Evolutionary conservation across 495 filamentous ascomycete genomes (phyloP), one percentile per base, ranked within the genome.

Genomic region (Rhizodiscina lignyota): DNA sequence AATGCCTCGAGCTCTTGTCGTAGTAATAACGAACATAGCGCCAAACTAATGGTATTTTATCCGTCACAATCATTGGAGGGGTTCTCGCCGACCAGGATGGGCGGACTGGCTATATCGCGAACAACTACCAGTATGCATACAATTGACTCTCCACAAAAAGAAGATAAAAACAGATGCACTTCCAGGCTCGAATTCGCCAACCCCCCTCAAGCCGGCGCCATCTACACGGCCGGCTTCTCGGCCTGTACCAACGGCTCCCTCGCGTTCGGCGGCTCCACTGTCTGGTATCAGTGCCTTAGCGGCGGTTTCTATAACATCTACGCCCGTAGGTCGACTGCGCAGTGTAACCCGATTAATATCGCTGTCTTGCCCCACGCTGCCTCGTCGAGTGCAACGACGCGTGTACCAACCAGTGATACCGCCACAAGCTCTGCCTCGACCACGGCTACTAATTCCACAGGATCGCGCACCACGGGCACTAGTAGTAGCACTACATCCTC

Each of bases 131-230:
- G 52, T 74, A n/a, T n/a, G n/a, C n/a, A n/a, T n/a, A n/a, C n/a
- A n/a, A n/a, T n/a, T n/a, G n/a, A n/a, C n/a, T n/a, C n/a, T n/a
- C n/a, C n/a, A n/a, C n/a, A n/a, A n/a, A n/a, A n/a, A n/a, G n/a
- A n/a, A n/a, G n/a, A n/a, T n/a, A n/a, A n/a, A n/a, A n/a, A n/a
- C n/a, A n/a, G n/a, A n/a, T n/a, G n/a, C n/a, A n/a, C n/a, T n/a
- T n/a, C n/a, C n/a, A n/a, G n/a, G n/a, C n/a, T 79, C 50, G 78
- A 82, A 50, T 83, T 82, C 45, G 77, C 82, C 45, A 50, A 34
- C 0, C 77, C 74, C 1, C 63, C 73, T 3, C 77, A 83, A 51
- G 55, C 61, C 16, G 68, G 66, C 21, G 72, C 79, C 34, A 55
- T 81, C 41, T 70, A 61, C 53, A 80, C 71, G 10, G 54, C 56